These are phyloP conservation scores for Gigaspora rosea DNA, from an alignment of 192 early-diverging fungal genomes.

Conservation along the genomic window DNA sequence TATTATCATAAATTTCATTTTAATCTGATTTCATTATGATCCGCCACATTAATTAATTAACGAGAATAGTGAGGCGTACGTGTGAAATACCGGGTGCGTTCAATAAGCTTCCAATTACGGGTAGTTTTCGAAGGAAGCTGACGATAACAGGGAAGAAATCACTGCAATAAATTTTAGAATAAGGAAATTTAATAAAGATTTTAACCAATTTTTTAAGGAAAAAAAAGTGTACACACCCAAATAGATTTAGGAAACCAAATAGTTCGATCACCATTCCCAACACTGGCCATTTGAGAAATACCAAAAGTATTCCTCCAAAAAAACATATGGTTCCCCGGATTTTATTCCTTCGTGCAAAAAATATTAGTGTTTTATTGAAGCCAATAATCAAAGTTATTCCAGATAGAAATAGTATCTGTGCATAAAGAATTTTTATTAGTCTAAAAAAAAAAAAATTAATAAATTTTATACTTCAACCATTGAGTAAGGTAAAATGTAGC, in stretches of 20 bases:
- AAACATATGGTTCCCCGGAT: slow-evolving; percentile 87
- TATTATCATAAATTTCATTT: too few relatives aligned
- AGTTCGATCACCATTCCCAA: slow-evolving; percentile 86
- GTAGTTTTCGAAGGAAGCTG: slow-evolving; percentile 83
- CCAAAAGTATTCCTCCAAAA: slow-evolving; percentile 84
- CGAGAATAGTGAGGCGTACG: slow-evolving; percentile 40
- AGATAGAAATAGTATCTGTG: slow-evolving; percentile 84
- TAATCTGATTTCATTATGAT: too few relatives aligned
- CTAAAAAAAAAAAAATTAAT: neutral
- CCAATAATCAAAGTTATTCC: slow-evolving; percentile 93
- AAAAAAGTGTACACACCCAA: slow-evolving; percentile 65
- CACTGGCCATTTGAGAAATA: slow-evolving; percentile 88
- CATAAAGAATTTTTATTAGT: neutral
- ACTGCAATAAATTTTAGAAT: slow-evolving; percentile 44
- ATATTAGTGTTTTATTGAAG: slow-evolving; percentile 78
- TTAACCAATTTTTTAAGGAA: neutral
- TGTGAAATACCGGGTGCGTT: slow-evolving; percentile 82
- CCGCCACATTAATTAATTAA: neutral
- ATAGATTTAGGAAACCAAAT: slow-evolving; percentile 96
- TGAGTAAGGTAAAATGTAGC: slow-evolving; percentile 15
- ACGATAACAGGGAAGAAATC: slow-evolving; percentile 97
- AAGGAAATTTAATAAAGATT: slow-evolving; percentile 8
- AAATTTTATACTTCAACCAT: neutral
- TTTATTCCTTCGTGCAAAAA: slow-evolving; percentile 87
- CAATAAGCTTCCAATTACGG: slow-evolving; percentile 86